Base-by-base conservation (phyloP, 2,329 filamentous ascomycete species). In the Claviceps sorghi region DNA sequence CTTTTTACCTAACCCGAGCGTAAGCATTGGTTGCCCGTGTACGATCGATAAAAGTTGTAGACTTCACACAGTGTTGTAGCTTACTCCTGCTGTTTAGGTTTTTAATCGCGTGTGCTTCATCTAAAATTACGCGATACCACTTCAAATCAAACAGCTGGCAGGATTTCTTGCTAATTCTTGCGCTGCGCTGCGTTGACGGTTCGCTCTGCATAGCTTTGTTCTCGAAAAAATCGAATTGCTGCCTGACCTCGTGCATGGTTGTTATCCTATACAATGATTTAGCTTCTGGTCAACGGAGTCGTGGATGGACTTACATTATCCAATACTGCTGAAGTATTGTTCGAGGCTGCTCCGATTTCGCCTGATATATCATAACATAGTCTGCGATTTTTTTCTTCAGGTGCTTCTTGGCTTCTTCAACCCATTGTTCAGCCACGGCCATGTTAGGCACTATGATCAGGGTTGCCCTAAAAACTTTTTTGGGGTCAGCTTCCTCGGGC, bases 91-190 rank as follows among this genome's bases (percentile, higher is more conserved):
- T 61, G 0, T 52, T 52, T 6, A 69, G 62, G 32, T 78, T 80
- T 55, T 80, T 80, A 54, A 82, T 78, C 0, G 58, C 58, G 49
- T 81, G 78, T 0, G 72, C 77, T 57, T 82, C 79, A 46, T 82
- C 79, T 0, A 82, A 63, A 1, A 82, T 69, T 3, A 82, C 54
- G 1, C 80, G 65, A 42, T 75, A 70, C 66, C 72, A 79, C 0
- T 66, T 61, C 0, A 58, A 1, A 2, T 44, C 29, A 26, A 55
- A 49, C 17, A 55, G 21, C 49, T 46, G 22, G 21, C 15, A 15
- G 29, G 9, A 17, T 44, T 13, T 26, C 1, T 40, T 17, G 50
- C 19, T 19, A 2, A 11, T 11, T 21, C 9, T 5, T 10, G 9
- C 40, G 4, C 3, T 21, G 9, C n/a, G 4, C 19, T 3, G 40